Percentiles rank a stretch among this genome's conserved stretches.
Evolutionary conservation across 2,329 filamentous ascomycete species (phyloP).

Genomic region (Sporothrix brunneoviolacea): DNA sequence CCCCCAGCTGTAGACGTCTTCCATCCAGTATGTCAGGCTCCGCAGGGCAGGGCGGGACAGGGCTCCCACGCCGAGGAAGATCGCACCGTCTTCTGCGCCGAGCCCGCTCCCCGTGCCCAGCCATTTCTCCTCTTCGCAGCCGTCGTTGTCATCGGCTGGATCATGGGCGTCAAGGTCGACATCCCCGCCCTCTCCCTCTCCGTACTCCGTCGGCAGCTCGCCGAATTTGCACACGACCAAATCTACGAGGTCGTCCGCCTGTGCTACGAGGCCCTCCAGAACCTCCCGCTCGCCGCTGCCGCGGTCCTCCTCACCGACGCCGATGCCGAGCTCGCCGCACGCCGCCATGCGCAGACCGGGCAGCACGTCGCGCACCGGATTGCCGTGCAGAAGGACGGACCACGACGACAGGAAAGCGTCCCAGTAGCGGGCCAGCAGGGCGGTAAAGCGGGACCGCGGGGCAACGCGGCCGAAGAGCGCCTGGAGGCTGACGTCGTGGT

Average conservation of each 20-base stretch:
- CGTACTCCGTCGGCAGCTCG: conserved; percentile 20
- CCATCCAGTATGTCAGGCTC: conserved; percentile 77
- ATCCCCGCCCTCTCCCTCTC: not conserved
- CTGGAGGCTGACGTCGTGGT: conserved; percentile 71
- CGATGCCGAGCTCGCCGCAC: conserved; percentile 85
- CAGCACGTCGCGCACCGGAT: conserved; percentile 73
- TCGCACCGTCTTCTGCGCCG: conserved; percentile 68
- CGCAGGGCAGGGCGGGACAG: conserved; percentile 65
- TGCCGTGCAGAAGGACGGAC: conserved; percentile 87
- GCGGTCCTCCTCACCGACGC: conserved; percentile 91
- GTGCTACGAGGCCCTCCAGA: conserved; percentile 74
- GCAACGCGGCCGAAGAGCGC: conserved; percentile 57
- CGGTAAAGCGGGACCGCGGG: conserved; percentile 62
- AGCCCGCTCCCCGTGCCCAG: conserved; percentile 65
- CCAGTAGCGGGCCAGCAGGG: conserved; percentile 75
- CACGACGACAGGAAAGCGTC: conserved; percentile 62
- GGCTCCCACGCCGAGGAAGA: conserved; percentile 76
- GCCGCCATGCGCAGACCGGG: conserved; percentile 81
- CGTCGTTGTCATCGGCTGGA: conserved; percentile 15
- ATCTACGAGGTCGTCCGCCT: conserved; percentile 80
- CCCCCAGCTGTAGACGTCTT: conserved; percentile 78
- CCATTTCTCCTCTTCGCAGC: conserved; percentile 44
- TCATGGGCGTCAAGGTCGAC: not conserved
- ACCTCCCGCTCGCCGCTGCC: conserved; percentile 92
- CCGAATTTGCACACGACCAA: conserved; percentile 84